A percentile compares a stretch with the other conserved stretches of the same genome.
Conservation (phyloP, 2,329 filamentous ascomycete genomes). For the Calonectria pauciramosa region DNA sequence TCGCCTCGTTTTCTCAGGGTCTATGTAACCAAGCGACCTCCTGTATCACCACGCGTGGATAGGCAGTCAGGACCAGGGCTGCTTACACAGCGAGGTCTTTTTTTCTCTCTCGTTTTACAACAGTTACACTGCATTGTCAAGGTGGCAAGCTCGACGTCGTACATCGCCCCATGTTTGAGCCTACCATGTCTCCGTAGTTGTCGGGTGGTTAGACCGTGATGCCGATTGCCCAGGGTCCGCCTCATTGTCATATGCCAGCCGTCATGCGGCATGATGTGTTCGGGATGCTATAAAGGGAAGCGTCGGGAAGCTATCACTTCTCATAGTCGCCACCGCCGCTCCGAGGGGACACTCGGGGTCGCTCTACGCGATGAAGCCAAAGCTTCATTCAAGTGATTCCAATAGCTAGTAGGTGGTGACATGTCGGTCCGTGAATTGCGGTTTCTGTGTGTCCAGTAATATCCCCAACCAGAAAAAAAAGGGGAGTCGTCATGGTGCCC, state of each 20-base stretch:
- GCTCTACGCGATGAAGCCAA: not conserved
- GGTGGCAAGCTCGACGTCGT: not conserved
- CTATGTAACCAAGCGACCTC: not conserved
- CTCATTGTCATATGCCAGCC: not conserved
- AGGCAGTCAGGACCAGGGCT: not conserved
- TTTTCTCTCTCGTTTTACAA: not conserved
- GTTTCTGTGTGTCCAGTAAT: not conserved
- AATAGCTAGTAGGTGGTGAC: not conserved
- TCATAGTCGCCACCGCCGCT: constrained; percentile 1
- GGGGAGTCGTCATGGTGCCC: not conserved
- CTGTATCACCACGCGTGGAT: not conserved
- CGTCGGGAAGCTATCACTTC: not conserved
- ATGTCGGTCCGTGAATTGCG: not conserved
- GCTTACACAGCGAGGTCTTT: not conserved
- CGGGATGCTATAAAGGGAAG: constrained; percentile 19
- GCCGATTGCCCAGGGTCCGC: not conserved
- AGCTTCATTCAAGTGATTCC: constrained; percentile 7
- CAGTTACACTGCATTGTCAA: constrained; percentile 7
- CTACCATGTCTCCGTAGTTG: not conserved
- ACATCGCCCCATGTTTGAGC: not conserved
- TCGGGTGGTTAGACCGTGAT: constrained; percentile 8
- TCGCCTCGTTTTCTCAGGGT: not conserved
- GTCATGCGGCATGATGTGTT: not conserved
- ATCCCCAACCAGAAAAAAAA: not conserved
- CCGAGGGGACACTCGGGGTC: not conserved